Evolutionary conservation across 2,329 filamentous ascomycete genomes (phyloP), one percentile per base, ranked within the genome.

Genomic region (Penicillium sp.): DNA sequence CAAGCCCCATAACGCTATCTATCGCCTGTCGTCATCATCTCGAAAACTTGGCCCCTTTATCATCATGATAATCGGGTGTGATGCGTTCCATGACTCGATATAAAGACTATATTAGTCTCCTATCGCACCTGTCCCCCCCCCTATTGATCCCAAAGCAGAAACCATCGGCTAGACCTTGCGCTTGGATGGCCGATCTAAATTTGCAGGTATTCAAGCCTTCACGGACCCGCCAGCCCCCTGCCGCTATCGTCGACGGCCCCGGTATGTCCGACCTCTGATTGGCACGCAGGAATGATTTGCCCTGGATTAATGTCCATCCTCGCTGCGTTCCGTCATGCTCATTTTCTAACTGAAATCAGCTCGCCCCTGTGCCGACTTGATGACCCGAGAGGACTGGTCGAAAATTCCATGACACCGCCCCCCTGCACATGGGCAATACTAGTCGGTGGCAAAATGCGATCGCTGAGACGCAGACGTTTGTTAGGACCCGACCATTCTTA

Each of bases 101-200:
- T 21, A 5, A 6, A 6, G 16, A 4, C 12, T 18, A 21, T 21
- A 39, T 21, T 39, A 10, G 12, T 39, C 16, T 12, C 9, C 9
- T 23, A 39, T 39, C 36, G 16, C 36, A 23, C 16, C 36, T 39
- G 21, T 12, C 21, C 9, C 16, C 21, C 9, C 16, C 33, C 18
- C 36, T 29, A 39, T 39, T 13, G 7, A 36, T 8, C 36, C 36
- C 10, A 18, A 12, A 39, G 36, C 36, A 39, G 18, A 39, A 13
- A 39, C 18, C 36, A 39, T 39, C 18, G 10, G n/a, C 6, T 44
- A 45, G 43, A 45, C 48, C 34, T 51, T 44, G 45, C 38, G 41
- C 48, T 52, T 53, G 44, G 50, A 53, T 64, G 52, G 61, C 18
- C 53, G 59, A 65, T 66, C 65, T 57, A 59, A 66, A 65, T 65